A percentile compares a stretch with the other conserved stretches of the same genome.
These are phyloP conservation scores for Pulveroboletus sp. DNA, from an alignment of 768 basidiomycete genomes.

Conservation along the genomic window DNA sequence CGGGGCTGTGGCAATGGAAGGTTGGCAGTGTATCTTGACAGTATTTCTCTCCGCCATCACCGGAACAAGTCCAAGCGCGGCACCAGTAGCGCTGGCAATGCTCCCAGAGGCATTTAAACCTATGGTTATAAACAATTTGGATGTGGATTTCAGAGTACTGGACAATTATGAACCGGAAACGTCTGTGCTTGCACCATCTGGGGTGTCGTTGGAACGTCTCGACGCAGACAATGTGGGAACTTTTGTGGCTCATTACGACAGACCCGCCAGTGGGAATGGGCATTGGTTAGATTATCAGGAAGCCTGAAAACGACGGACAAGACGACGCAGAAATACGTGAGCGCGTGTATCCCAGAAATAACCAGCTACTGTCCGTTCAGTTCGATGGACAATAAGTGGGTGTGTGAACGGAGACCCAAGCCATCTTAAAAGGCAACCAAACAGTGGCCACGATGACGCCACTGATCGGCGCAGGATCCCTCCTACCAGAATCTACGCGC, in stretches of 20 bases:
- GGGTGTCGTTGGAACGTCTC: not conserved
- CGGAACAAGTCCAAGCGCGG: not conserved
- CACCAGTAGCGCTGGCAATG: not conserved
- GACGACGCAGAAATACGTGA: slow-evolving; percentile 10
- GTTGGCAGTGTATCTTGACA: not conserved
- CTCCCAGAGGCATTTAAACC: not conserved
- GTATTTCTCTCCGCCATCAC: not conserved
- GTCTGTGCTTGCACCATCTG: not conserved
- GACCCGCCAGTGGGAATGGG: slow-evolving; percentile 7
- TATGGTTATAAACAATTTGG: slow-evolving; percentile 14
- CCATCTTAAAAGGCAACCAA: slow-evolving; percentile 8
- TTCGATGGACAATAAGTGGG: not conserved
- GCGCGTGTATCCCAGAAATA: slow-evolving; percentile 6
- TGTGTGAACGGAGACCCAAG: not conserved
- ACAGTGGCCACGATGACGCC: slow-evolving; percentile 1
- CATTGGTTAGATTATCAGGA: not conserved
- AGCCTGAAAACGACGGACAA: slow-evolving; percentile 8
- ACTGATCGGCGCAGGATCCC: slow-evolving; percentile 5
- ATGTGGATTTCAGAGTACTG: not conserved
- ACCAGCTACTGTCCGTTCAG: not conserved
- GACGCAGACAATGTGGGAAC: slow-evolving; percentile 1
- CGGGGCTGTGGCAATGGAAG: not conserved
- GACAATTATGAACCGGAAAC: not conserved
- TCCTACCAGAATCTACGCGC: slow-evolving; percentile 17
- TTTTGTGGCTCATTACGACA: not conserved